Evolutionary conservation across 495 filamentous ascomycete genomes (phyloP), one percentile per base, ranked within the genome.

Genomic region (Podospora didyma): DNA sequence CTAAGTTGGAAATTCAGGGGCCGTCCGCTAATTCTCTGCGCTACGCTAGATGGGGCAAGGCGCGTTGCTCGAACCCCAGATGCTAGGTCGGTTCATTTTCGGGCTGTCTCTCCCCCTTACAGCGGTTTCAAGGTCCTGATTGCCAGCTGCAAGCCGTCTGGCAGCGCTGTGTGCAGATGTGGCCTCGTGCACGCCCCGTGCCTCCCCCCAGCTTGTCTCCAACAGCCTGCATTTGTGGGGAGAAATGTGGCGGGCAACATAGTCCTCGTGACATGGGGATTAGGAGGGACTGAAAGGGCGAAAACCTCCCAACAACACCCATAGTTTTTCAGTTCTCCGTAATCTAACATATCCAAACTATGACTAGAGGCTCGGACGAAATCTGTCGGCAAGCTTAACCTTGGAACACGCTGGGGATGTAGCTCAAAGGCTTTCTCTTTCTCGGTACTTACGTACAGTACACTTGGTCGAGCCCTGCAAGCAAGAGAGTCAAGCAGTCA

Each of bases 1-100:
- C n/a, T n/a, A n/a, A n/a, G n/a, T n/a, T 53, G 37, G 26, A 63
- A 61, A 60, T 66, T 61, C 60, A 63, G 67, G 67, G 65, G 60
- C 60, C 53, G 46, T 51, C 34, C 54, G 55, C 57, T 62, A 62
- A 57, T 45, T 46, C 35, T 12, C 24, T 10, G 45, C 54, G 49
- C 64, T 64, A 69, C 51, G 3, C 53, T 49, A 7, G 2, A 56
- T 49, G 3, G 2, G 62, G 62, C 7, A 57, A 53, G 37, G 53
- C 48, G 56, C 37, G 48, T 42, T 48, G 28, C 50, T 48, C 31
- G 26, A 47, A 28, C 56, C 59, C 66, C 59, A 60, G 51, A 21
- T 42, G 51, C 54, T 35, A 42, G 45, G 10, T 46, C 57, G 46
- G 51, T 17, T 50, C 49, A 39, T 42, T 20, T 24, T 58, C 41